Evolutionary conservation across 2,329 filamentous ascomycete species (phyloP).

Genomic region (Thelonectria blattea): DNA sequence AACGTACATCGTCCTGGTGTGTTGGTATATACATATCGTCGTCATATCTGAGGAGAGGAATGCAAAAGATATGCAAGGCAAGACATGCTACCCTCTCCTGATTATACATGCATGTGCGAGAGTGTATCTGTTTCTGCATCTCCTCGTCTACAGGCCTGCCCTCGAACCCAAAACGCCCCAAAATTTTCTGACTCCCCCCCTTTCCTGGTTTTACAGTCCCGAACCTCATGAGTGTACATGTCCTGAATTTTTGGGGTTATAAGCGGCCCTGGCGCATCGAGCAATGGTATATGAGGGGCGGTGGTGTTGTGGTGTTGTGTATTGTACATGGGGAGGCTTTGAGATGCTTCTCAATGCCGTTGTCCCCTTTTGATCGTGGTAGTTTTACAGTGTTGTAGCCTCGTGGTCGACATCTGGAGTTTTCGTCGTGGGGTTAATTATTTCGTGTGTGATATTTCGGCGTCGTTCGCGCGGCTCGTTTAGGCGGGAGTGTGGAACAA

Average conservation of each 20-base stretch:
- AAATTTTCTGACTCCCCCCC: neutral
- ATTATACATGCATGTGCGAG: constrained; percentile 14
- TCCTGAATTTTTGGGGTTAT: neutral
- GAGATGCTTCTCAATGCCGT: neutral
- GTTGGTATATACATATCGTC: constrained; percentile 8
- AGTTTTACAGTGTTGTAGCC: neutral
- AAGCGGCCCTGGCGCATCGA: neutral
- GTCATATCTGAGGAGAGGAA: neutral
- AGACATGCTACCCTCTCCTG: neutral
- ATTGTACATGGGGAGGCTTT: neutral
- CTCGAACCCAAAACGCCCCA: constrained; percentile 12
- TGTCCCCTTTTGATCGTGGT: neutral
- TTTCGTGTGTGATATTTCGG: neutral
- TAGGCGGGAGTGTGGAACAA: constrained; percentile 50
- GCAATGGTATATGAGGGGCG: neutral
- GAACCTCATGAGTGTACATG: neutral
- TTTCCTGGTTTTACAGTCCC: neutral
- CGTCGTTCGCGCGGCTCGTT: constrained; percentile 1
- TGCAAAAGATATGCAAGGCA: neutral
- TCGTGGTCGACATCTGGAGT: neutral
- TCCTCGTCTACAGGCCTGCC: constrained; percentile 13
- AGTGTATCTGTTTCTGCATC: neutral
- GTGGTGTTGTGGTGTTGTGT: neutral
- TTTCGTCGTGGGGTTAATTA: neutral
- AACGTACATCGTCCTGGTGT: neutral